A percentile compares a stretch with the other conserved stretches of the same genome.
phyloP scores from a whole-genome alignment of 129 eudicot species.

The Rutidosis leptorrhynchoides region DNA sequence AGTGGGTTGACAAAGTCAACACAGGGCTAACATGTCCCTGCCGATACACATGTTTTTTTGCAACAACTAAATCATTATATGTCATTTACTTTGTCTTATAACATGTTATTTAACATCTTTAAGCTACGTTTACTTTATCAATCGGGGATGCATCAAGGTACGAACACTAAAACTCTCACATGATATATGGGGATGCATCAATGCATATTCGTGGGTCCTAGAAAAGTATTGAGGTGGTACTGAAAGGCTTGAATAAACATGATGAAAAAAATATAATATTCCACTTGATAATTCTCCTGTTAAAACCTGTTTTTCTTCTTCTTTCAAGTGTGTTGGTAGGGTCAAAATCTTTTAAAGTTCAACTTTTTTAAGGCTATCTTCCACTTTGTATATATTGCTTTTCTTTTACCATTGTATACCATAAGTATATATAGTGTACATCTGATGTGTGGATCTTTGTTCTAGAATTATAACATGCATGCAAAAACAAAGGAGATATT shows the following conservation, averaged over 20 bases:
- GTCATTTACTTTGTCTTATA: no score
- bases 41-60: no score
- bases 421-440: slow-evolving; percentile 40
- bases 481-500: slow-evolving; percentile 39
- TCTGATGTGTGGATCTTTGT: slow-evolving; percentile 56
- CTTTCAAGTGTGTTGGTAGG: slow-evolving; percentile 35
- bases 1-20: no score
- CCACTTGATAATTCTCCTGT: slow-evolving; percentile 40
- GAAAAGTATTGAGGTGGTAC: slow-evolving; percentile 26
- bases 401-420: slow-evolving; percentile 37
- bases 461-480: slow-evolving; percentile 51
- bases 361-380: slow-evolving; percentile 53
- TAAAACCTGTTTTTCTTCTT: slow-evolving; percentile 41
- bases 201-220: slow-evolving; percentile 22
- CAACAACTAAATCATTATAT: no score
- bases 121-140: no score
- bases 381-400: slow-evolving; percentile 51
- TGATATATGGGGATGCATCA: background rate
- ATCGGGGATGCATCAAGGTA: no score
- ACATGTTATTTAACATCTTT: no score
- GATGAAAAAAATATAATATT: slow-evolving; percentile 23
- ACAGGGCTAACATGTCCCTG: no score
- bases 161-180: no score
- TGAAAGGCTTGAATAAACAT: slow-evolving; percentile 21
- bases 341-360: slow-evolving; percentile 37